Evolutionary conservation across 768 basidiomycete genomes (phyloP), one percentile per base, ranked within the genome.

Genomic region (Myochromella boudieri): DNA sequence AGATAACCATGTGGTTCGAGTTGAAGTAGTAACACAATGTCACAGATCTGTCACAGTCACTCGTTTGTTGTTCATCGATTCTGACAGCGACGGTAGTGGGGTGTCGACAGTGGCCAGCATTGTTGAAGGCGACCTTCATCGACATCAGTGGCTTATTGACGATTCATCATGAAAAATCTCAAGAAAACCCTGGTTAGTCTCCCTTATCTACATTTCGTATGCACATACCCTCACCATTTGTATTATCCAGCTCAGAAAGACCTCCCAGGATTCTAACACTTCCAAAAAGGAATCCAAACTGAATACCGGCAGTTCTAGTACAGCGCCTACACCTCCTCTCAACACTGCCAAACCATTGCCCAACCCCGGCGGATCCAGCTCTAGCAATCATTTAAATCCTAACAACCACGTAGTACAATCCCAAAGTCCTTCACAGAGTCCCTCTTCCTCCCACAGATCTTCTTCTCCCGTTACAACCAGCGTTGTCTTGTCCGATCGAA

Each of bases 151-250:
- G 14, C 36, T 42, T 34, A 26, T 31, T 49, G 20, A 57, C 55
- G 52, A 44, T 46, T 59, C 49, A 56, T 61, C 48, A 91, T 92
- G 90, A 92, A 91, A 73, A 84, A 82, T 54, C 74, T 92, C 64
- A 89, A 86, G 77, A 91, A 89, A 72, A 86, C 84, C 53, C 69
- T 91, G 59, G 89, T 89, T 61, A 59, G 76, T 66, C 51, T 56
- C 49, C 46, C 54, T 59, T 51, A 22, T 52, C 34, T 53, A 46
- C 24, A 36, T 39, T 40, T 48, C 37, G 44, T 36, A 25, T 43
- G 42, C 14, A 46, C 45, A 46, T 48, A 53, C 40, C 55, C 54
- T 57, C 44, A 57, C 59, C 49, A 29, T 59, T 54, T 53, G 56
- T 42, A 34, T 42, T 46, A 42, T 49, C 42, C 64, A 87, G 85